phyloP scores from a whole-genome alignment of 495 filamentous ascomycete genomes.

The Lepraria neglecta region DNA sequence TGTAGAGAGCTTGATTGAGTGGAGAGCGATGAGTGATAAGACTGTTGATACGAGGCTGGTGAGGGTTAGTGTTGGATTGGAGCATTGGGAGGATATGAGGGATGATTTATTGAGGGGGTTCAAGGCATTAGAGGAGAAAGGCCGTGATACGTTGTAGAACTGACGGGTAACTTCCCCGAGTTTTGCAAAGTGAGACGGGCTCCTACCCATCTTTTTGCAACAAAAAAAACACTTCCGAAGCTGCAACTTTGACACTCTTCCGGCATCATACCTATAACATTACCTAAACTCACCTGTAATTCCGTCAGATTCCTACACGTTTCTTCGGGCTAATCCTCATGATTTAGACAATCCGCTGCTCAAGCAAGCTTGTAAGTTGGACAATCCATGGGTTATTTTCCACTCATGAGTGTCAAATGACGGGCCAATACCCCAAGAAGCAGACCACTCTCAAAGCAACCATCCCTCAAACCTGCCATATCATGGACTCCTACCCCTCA shows the following conservation, averaged over 20 bases:
- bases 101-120: constrained; percentile 70
- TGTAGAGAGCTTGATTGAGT: constrained; percentile 90
- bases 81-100: constrained; percentile 78
- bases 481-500: not conserved
- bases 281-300: not conserved
- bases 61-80: constrained; percentile 78
- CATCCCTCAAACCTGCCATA: not conserved
- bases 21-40: constrained; percentile 72
- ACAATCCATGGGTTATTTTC: too few relatives aligned
- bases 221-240: not conserved
- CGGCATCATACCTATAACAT: not conserved
- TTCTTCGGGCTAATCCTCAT: not conserved
- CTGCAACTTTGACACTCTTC: not conserved
- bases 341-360: not conserved
- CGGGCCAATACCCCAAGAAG: not conserved
- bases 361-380: too few relatives aligned
- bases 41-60: constrained; percentile 66
- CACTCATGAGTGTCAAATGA: too few relatives aligned
- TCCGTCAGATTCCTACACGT: too few relatives aligned
- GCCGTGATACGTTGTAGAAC: not conserved
- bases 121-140: constrained; percentile 26
- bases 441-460: not conserved
- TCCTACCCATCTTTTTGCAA: not conserved
- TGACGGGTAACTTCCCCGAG: constrained; percentile 5
- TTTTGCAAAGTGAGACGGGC: constrained; percentile 1